Evolutionary conservation across 805 yeast species (phyloP), one percentile per base, ranked within the genome.

Genomic region (Candida fluviatilis): DNA sequence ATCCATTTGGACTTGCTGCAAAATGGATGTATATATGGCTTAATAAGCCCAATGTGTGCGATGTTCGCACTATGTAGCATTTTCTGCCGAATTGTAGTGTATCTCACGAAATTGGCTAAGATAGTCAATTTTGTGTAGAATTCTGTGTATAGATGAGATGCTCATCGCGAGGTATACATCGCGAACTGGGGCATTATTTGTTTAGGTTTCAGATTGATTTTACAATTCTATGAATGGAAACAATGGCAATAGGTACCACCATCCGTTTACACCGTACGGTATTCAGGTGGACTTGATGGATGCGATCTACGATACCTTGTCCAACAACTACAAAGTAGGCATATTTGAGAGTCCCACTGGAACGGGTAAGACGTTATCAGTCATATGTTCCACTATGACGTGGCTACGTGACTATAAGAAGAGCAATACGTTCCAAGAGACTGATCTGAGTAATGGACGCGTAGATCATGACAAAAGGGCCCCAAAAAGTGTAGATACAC

Each of bases 331-430:
- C 50, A 86, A 84, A 53, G 66, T 90, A 2, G 95, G 95, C 0
- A 68, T 90, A 1, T 82, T 90, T 51, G 97, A 90, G 55, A 82
- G 93, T 40, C 98, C 98, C 0, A 90, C 98, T 0, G 98, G 98
- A 5, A 86, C 90, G 1, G 97, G 98, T 2, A 90, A 90, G 58
- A 89, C 97, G 0, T 64, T 91, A 2, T 87, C 96, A 0, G 61
- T 90, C 33, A 84, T 91, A 3, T 91, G 97, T 54, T 77, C 95
- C 0, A 68, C 91, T 0, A 72, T 90, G 75, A 77, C 90, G 0
- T 90, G 96, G 95, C 64, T 90, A 24, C 58, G 91, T 40, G 69
- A 76, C 15, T 59, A 71, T 45, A 75, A 76, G 42, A 49, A 37
- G 34, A 47, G 39, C 12, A 32, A 44, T 10, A 33, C 41, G 1